These are phyloP conservation scores for Tagetes erecta DNA, from an alignment of 129 eudicot species.

Conservation along the genomic window DNA sequence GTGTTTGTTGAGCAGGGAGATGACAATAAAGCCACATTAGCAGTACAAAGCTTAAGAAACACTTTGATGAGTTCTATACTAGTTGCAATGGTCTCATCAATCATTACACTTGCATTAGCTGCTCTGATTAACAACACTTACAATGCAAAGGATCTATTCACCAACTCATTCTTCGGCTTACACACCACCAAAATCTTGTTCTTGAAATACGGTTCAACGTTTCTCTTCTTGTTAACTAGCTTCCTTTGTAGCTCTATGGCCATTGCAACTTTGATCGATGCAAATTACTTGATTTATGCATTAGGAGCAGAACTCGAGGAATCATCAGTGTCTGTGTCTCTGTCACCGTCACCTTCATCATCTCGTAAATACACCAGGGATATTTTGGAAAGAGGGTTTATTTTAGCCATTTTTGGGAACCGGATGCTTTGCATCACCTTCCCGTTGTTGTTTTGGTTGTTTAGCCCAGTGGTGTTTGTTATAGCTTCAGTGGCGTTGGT, in stretches of 20 bases:
- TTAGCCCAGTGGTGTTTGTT: constrained; percentile 66
- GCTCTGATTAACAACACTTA: constrained; percentile 71
- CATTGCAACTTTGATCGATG: constrained; percentile 60
- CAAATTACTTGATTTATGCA: constrained; percentile 76
- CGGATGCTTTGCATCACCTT: constrained; percentile 67
- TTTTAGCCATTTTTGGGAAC: constrained; percentile 67
- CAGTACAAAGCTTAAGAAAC: constrained; percentile 88
- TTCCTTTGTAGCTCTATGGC: constrained; percentile 90
- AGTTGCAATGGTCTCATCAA: constrained; percentile 58
- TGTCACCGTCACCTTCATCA: constrained; percentile 20
- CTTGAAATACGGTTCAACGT: constrained; percentile 64
- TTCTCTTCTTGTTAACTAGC: constrained; percentile 62
- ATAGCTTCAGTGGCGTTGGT: constrained; percentile 62
- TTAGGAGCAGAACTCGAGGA: constrained; percentile 41
- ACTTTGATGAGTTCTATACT: constrained; percentile 72
- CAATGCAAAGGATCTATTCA: constrained; percentile 51
- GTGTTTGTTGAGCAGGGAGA: constrained; percentile 51
- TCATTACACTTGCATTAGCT: constrained; percentile 52
- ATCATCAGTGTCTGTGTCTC: constrained; percentile 24
- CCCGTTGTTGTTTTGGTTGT: constrained; percentile 67
- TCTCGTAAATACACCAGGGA: constrained; percentile 45
- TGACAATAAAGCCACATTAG: constrained; percentile 65
- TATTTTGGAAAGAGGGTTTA: constrained; percentile 71
- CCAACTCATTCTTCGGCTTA: constrained; percentile 46
- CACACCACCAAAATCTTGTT: constrained; percentile 53